Conservation (phyloP, 2,329 filamentous ascomycete species). For the Alternaria novae-zelandiae region DNA sequence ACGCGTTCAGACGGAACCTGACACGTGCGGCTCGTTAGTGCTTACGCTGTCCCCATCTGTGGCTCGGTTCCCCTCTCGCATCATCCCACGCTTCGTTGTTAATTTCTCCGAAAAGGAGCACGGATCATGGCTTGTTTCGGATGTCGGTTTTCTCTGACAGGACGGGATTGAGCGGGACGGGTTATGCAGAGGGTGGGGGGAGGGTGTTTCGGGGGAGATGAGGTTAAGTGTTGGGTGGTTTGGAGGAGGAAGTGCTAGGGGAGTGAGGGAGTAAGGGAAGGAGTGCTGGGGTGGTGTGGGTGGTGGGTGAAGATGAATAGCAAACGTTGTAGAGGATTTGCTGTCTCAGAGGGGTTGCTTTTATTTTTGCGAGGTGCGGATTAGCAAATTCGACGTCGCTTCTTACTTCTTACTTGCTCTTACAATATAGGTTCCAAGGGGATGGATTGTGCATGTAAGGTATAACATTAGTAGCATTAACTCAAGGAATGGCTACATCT, state of each 20-base stretch:
- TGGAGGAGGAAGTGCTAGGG: not conserved
- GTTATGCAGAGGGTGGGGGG: not conserved
- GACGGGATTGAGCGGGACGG: not conserved
- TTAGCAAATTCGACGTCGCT: too few species aligned
- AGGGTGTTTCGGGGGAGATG: not conserved
- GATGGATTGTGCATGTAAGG: not conserved
- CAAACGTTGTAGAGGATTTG: too few species aligned
- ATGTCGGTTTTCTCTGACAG: not conserved
- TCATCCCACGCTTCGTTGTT: not conserved
- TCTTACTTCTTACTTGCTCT: too few species aligned
- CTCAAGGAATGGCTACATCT: not conserved
- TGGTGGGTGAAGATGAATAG: too few species aligned
- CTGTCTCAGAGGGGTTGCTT: too few species aligned
- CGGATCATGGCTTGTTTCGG: not conserved
- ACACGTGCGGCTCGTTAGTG: not conserved
- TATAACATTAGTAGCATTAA: not conserved
- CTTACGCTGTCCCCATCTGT: not conserved
- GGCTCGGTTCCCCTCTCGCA: not conserved
- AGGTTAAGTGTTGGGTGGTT: not conserved
- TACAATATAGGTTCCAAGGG: not conserved
- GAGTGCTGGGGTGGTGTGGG: too few species aligned
- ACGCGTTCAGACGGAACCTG: not conserved
- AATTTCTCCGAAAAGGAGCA: not conserved
- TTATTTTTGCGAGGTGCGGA: too few species aligned
- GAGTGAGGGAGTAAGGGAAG: too few species aligned